Conservation (phyloP, 2,329 filamentous ascomycete genomes). For the Beauveria caledonica region DNA sequence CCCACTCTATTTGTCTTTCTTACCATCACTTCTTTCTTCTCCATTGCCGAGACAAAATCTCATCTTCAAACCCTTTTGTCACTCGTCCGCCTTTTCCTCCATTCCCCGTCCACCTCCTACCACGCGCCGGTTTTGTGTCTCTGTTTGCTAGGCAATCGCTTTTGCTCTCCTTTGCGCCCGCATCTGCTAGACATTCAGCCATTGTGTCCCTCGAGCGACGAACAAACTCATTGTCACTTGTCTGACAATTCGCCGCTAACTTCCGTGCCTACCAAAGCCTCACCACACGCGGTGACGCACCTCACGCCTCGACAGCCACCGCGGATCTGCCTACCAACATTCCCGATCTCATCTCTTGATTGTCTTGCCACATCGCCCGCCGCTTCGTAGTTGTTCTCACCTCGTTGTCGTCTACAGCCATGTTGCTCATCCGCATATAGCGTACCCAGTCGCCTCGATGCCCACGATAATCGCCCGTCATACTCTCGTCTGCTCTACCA, state of each 20-base stretch:
- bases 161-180: not conserved
- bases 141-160: not conserved
- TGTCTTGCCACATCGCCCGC: too few species aligned
- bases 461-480: not conserved
- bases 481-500: not conserved
- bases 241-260: not conserved
- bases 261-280: too few species aligned
- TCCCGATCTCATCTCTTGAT: too few species aligned
- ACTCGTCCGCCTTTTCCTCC: not conserved
- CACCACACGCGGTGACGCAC: not conserved
- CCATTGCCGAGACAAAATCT: not conserved
- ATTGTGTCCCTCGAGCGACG: constrained; percentile 6
- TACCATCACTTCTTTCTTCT: not conserved
- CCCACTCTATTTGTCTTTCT: not conserved
- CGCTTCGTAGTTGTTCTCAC: too few species aligned
- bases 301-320: not conserved
- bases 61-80: not conserved
- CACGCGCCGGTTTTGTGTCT: not conserved
- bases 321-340: too few species aligned
- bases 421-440: constrained; percentile 6
- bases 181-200: constrained; percentile 1
- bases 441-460: not conserved
- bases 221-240: not conserved
- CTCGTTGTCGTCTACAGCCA: not conserved
- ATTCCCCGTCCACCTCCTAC: not conserved